Conservation (phyloP, 2,329 filamentous ascomycete species). For the Trichoderma aggressivum region DNA sequence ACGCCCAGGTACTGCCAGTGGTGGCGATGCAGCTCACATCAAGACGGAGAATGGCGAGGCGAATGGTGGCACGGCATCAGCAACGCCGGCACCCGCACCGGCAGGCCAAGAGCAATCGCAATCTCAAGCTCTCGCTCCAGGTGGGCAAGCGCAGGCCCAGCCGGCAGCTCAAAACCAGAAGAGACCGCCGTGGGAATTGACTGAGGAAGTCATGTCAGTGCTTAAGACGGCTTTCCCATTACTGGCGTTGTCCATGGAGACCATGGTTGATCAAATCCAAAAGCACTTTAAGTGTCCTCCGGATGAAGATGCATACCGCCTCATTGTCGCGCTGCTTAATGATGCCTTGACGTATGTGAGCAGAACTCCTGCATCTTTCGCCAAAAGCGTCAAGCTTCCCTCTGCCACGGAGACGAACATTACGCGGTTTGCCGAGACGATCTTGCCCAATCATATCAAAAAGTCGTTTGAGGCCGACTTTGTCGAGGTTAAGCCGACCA, state of each 20-base stretch:
- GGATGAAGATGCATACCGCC: slow-evolving; percentile 93
- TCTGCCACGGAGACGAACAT: slow-evolving; percentile 92
- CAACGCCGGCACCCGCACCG: slow-evolving; percentile 28
- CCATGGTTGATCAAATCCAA: slow-evolving; percentile 97
- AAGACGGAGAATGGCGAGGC: slow-evolving; percentile 46
- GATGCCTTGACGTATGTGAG: slow-evolving; percentile 92
- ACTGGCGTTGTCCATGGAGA: slow-evolving; percentile 96
- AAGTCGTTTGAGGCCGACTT: slow-evolving; percentile 98
- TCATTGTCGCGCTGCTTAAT: slow-evolving; percentile 96
- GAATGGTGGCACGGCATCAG: slow-evolving; percentile 27
- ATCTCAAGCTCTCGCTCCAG: slow-evolving; percentile 11
- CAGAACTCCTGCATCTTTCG: slow-evolving; percentile 80
- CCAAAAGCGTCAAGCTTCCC: slow-evolving; percentile 86
- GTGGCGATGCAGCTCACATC: slow-evolving; percentile 38
- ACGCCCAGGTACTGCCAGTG: slow-evolving; percentile 51
- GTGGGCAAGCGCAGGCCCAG: slow-evolving; percentile 21
- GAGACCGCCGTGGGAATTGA: slow-evolving; percentile 93
- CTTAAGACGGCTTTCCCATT: slow-evolving; percentile 97
- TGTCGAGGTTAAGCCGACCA: slow-evolving; percentile 89
- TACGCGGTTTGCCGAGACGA: slow-evolving; percentile 91
- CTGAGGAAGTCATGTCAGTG: slow-evolving; percentile 90
- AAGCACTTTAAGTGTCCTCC: slow-evolving; percentile 99
- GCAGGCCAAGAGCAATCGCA: slow-evolving; percentile 19
- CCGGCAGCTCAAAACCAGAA: slow-evolving; percentile 42
- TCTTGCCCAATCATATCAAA: slow-evolving; percentile 89